Evolutionary conservation across 2,329 filamentous ascomycete genomes (phyloP).

Genomic region (Ophiognomonia clavigignenti-juglandacearum): DNA sequence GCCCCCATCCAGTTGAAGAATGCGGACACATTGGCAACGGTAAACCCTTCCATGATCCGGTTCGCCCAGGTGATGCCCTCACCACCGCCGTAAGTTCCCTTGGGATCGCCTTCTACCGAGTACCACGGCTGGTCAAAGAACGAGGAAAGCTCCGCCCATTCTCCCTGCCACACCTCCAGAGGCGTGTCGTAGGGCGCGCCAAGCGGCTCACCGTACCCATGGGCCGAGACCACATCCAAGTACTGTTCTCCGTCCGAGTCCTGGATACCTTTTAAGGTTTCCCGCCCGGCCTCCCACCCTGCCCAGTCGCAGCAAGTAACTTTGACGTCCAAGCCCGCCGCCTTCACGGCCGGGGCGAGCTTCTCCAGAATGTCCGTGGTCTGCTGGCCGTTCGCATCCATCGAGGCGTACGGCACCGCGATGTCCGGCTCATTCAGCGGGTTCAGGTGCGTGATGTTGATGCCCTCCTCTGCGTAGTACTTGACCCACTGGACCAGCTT

Average conservation of each 20-base stretch:
- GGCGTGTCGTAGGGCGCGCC: constrained; percentile 31
- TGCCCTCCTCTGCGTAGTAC: constrained; percentile 12
- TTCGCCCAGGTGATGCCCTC: constrained; percentile 12
- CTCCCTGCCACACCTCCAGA: constrained; percentile 38
- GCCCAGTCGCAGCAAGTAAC: constrained; percentile 9
- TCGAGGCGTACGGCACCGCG: constrained; percentile 14
- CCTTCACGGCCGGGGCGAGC: constrained; percentile 1
- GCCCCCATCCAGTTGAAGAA: constrained; percentile 16
- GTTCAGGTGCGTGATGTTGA: constrained; percentile 17
- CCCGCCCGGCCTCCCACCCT: no score
- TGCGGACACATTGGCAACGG: constrained; percentile 12
- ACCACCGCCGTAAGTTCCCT: constrained; percentile 10
- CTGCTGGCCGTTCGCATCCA: constrained; percentile 10
- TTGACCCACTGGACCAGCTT: constrained; percentile 8
- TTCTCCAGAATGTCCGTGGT: constrained; percentile 9
- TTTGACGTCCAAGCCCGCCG: constrained; percentile 7
- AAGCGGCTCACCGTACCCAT: constrained; percentile 32
- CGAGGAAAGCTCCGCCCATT: constrained; percentile 20
- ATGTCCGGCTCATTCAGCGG: constrained; percentile 17
- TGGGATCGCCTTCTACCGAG: constrained; percentile 4
- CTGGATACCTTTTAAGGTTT: constrained; percentile 9
- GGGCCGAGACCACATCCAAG: constrained; percentile 33
- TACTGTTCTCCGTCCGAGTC: constrained; percentile 24
- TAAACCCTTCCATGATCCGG: constrained; percentile 10
- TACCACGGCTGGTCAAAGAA: constrained; percentile 11